Evolutionary conservation across 495 filamentous ascomycete species (phyloP).

Genomic region (Annulohypoxylon stygium): DNA sequence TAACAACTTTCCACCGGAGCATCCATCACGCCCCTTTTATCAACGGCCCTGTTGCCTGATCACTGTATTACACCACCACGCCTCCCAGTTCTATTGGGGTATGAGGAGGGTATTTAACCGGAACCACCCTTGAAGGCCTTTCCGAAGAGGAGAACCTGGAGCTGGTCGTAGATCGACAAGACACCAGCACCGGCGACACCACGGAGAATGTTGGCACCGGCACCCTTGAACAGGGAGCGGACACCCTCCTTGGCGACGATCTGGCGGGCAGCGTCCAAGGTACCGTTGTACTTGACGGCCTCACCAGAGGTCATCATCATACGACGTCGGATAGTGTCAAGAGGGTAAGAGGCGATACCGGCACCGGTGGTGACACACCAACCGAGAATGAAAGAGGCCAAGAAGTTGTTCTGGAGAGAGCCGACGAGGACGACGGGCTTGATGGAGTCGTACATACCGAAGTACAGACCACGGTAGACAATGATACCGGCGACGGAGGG

Average conservation of each 20-base stretch:
- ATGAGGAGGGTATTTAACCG: constrained; percentile 69
- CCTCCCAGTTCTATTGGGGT: constrained; percentile 51
- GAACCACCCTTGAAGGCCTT: constrained; percentile 98
- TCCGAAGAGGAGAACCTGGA: constrained; percentile 98
- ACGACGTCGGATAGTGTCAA: constrained; percentile 99
- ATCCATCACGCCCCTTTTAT: constrained; percentile 54
- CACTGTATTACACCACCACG: constrained; percentile 51
- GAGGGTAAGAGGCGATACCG: constrained; percentile 99
- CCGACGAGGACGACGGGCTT: constrained; percentile 98
- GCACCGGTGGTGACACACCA: constrained; percentile 99
- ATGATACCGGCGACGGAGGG: constrained; percentile 98
- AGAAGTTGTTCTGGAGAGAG: constrained; percentile 95
- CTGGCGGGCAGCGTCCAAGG: constrained; percentile 92
- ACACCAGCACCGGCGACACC: constrained; percentile 99
- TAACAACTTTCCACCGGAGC: constrained; percentile 55
- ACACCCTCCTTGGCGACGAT: constrained; percentile 97
- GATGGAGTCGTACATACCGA: constrained; percentile 99
- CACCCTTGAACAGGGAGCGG: constrained; percentile 99
- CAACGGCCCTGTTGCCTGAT: constrained; percentile 48
- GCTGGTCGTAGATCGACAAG: constrained; percentile 99
- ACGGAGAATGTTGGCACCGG: constrained; percentile 99
- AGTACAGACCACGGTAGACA: constrained; percentile 99
- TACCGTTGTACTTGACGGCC: constrained; percentile 99
- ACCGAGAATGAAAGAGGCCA: constrained; percentile 97
- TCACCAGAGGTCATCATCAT: constrained; percentile 99